These are phyloP conservation scores for Epithele typhae DNA, from an alignment of 768 basidiomycete species.

Conservation along the genomic window DNA sequence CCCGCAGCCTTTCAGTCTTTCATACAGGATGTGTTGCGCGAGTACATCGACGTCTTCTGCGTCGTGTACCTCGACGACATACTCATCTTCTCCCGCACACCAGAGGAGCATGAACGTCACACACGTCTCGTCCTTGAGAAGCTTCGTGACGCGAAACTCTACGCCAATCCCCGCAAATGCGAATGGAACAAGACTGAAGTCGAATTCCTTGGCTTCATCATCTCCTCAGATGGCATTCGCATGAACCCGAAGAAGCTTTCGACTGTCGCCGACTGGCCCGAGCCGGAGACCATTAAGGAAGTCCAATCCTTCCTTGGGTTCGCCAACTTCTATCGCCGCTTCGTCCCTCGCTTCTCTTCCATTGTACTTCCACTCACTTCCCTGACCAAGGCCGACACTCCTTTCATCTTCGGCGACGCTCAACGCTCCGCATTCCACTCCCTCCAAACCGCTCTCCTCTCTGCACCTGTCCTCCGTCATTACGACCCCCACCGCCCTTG, in stretches of 20 bases:
- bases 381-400: constrained; percentile 25
- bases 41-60: constrained; percentile 20
- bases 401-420: constrained; percentile 17
- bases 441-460: constrained; percentile 22
- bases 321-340: constrained; percentile 29
- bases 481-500: constrained; percentile 12
- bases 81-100: constrained; percentile 16
- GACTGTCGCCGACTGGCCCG: constrained; percentile 27
- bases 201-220: constrained; percentile 39
- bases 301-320: constrained; percentile 30
- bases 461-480: constrained; percentile 18
- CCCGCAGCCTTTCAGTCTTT: constrained; percentile 16
- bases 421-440: constrained; percentile 24
- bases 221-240: constrained; percentile 25
- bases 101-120: constrained; percentile 15
- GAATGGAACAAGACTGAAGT: constrained; percentile 33
- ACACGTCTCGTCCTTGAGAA: constrained; percentile 15
- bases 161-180: constrained; percentile 28
- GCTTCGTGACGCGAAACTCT: constrained; percentile 29
- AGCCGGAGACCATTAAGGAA: constrained; percentile 22
- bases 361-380: constrained; percentile 28
- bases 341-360: constrained; percentile 30
- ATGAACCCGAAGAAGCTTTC: constrained; percentile 41
- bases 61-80: constrained; percentile 18
- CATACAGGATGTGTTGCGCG: constrained; percentile 12